Percentiles rank a stretch among this genome's conserved stretches.
phyloP scores from a whole-genome alignment of 202 grass and related monocot genomes.

The Schoenoplectus tabernaemontani region DNA sequence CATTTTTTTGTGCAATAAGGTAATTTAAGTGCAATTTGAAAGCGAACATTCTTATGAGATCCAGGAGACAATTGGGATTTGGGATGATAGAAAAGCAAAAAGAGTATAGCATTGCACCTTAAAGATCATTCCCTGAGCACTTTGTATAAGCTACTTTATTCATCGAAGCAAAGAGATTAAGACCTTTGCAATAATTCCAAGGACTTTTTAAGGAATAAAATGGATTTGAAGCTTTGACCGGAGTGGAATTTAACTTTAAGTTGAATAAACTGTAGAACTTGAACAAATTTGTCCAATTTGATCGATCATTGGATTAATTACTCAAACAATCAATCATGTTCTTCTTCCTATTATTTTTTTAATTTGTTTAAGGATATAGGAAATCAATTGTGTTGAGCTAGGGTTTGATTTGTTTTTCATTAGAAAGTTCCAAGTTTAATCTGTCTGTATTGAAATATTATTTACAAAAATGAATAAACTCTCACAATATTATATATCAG shows the following conservation, averaged over 20 bases:
- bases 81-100: slow-evolving; percentile 43
- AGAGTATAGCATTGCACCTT: slow-evolving; percentile 31
- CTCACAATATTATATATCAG: not conserved
- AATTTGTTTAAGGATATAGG: no score
- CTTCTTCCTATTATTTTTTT: not conserved
- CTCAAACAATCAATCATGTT: not conserved
- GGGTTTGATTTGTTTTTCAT: not conserved
- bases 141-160: slow-evolving; percentile 62
- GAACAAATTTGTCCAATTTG: not conserved
- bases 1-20: not conserved
- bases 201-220: slow-evolving; percentile 7
- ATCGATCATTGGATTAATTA: not conserved
- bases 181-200: slow-evolving; percentile 36
- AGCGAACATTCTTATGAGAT: slow-evolving; percentile 37
- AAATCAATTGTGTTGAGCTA: not conserved
- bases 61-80: slow-evolving; percentile 44
- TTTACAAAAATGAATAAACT: not conserved
- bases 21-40: slow-evolving; percentile 19
- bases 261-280: not conserved
- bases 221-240: slow-evolving; percentile 6
- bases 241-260: slow-evolving; percentile 12
- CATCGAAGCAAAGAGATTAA: slow-evolving; percentile 40
- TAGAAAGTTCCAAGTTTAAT: not conserved
- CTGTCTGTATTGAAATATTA: not conserved
- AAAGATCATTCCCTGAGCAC: slow-evolving; percentile 41